Evolutionary conservation across 192 early-diverging fungal species (phyloP).

Genomic region (Ramicandelaber brevisporus): DNA sequence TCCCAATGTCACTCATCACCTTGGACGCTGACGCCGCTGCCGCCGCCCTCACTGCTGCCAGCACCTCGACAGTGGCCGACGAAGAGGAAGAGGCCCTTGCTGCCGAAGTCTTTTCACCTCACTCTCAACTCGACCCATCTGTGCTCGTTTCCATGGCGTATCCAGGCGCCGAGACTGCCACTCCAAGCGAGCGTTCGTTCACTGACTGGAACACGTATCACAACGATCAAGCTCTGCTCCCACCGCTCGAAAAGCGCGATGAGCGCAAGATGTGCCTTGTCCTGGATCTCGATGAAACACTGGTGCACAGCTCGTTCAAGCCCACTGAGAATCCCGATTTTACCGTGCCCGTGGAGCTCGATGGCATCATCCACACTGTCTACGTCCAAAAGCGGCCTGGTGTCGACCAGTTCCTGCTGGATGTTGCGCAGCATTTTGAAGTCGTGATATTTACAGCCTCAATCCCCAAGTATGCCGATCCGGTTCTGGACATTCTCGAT

Average conservation of each 20-base stretch:
- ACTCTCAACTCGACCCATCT: too few relatives aligned
- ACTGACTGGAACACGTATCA: too few relatives aligned
- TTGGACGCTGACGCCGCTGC: too few relatives aligned
- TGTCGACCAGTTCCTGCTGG: constrained; percentile 74
- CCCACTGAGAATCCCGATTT: constrained; percentile 61
- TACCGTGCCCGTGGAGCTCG: constrained; percentile 79
- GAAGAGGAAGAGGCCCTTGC: too few relatives aligned
- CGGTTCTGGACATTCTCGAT: constrained; percentile 88
- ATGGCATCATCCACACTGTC: constrained; percentile 72
- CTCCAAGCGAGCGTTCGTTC: too few relatives aligned
- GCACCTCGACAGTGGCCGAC: too few relatives aligned
- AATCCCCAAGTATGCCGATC: constrained; percentile 94
- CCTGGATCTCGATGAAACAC: constrained; percentile 89
- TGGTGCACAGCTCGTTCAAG: constrained; percentile 85
- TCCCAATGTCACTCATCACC: too few relatives aligned
- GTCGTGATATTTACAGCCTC: constrained; percentile 90
- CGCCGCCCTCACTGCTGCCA: too few relatives aligned
- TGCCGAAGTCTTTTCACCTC: too few relatives aligned
- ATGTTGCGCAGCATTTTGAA: constrained; percentile 71
- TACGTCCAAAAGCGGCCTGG: constrained; percentile 92
- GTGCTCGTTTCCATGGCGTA: too few relatives aligned
- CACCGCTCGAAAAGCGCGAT: constrained; percentile 38
- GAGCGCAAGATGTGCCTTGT: constrained; percentile 73
- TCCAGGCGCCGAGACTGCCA: too few relatives aligned
- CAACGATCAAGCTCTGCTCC: too few relatives aligned